A percentile compares a stretch with the other conserved stretches of the same genome.
Evolutionary conservation across 306 rosid genomes (phyloP).

Genomic region (Citrullus mucosospermus): DNA sequence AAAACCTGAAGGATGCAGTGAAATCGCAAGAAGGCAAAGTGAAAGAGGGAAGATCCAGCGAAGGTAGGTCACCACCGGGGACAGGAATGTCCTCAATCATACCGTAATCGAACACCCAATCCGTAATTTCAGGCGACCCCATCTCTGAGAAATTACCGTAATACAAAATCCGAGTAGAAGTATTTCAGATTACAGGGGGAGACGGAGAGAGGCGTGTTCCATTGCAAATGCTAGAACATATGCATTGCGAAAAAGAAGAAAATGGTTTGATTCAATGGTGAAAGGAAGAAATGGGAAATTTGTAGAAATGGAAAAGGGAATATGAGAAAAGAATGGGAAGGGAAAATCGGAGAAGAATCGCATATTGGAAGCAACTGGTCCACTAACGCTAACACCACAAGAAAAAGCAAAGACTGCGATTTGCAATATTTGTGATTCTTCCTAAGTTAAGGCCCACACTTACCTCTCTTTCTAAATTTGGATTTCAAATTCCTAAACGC

Average conservation of each 20-base stretch:
- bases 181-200: neutral
- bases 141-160: conserved; percentile 13
- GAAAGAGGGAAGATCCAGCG: conserved; percentile 29
- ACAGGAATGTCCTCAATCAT: conserved; percentile 38
- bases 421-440: conserved; percentile 3
- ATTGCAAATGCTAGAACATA: neutral
- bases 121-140: conserved; percentile 32
- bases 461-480: neutral
- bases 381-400: neutral
- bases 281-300: neutral
- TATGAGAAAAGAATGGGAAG: neutral
- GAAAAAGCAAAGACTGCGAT: neutral
- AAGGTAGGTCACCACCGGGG: conserved; percentile 16
- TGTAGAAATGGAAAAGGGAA: neutral
- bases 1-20: conserved; percentile 22
- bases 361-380: neutral
- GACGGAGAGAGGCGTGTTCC: neutral
- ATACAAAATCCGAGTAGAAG: neutral
- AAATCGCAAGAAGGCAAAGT: conserved; percentile 38
- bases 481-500: neutral
- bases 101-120: conserved; percentile 48
- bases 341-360: neutral
- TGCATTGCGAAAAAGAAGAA: neutral
- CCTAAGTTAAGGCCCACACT: neutral
- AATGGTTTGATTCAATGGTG: neutral